Base-by-base conservation (phyloP, 345 rosid species). In the Hibiscus syriacus region DNA sequence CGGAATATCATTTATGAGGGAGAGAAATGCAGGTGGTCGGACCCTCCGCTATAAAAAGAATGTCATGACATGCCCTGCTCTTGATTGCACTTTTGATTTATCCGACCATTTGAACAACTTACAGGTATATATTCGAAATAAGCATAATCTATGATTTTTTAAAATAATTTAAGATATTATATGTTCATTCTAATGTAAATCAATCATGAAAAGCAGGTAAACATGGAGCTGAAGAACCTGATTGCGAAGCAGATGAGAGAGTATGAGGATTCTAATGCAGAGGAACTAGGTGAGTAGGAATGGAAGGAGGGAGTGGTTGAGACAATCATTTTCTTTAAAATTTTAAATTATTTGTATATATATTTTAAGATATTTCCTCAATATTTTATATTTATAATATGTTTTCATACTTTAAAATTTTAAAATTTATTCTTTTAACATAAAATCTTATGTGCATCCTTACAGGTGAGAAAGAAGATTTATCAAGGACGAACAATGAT, bases 101-200 rank as follows among this genome's bases (percentile, higher is more conserved):
- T 74, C 87, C 0, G 92, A 86, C 2, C 82, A 86, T 23, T 80
- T 87, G 50, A 77, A 80, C 60, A 75, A 90, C 57, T 85, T 81
- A 0, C 80, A 86, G 80, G 97, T 88, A 52, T 52, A 2, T n/a
- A 1, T 39, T 39, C 13, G 45, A 34, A 34, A 34, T 16, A 11
- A 12, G 12, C 4, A 4, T 12, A 11, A 43, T 43, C 4, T n/a
- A 43, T 38, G 50, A 4, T n/a, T n/a, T n/a, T n/a, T n/a, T n/a
- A n/a, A n/a, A n/a, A n/a, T n/a, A n/a, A n/a, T n/a, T n/a, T n/a
- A 19, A 3, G 50, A 46, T n/a, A n/a, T n/a, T n/a, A 46, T 46
- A 46, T 46, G 49, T 14, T 9, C 14, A 30, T 1, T 34, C 2
- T 34, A 34, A 34, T 34, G 38, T 7, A 34, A 6, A 34, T 34